A percentile compares a stretch with the other conserved stretches of the same genome.
Conservation (phyloP, 345 rosid genomes). For the Eucalyptus shirleyi region DNA sequence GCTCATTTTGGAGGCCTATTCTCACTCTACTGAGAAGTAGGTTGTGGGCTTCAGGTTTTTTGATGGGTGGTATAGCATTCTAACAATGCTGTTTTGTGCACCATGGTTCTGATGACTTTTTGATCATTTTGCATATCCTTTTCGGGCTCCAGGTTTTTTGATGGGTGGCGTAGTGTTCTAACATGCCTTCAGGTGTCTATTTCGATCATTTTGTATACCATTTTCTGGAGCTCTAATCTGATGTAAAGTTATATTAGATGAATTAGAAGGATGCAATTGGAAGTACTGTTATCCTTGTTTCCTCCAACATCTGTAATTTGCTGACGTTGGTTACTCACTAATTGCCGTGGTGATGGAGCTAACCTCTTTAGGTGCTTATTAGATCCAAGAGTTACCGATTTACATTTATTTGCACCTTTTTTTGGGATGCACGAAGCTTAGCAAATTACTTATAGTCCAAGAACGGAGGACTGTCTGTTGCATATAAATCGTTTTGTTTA, state of each 20-base stretch:
- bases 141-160: not conserved
- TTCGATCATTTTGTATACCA: not conserved
- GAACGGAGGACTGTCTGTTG: no score
- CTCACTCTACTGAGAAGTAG: not conserved
- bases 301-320: not conserved
- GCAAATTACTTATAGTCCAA: no score
- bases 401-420: not conserved
- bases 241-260: not conserved
- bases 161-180: not conserved
- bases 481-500: no score
- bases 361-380: not conserved
- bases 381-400: not conserved
- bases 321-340: not conserved
- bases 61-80: not conserved
- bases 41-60: not conserved
- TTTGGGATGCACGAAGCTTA: not conserved
- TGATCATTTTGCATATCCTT: no score
- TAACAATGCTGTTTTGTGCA: not conserved
- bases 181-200: not conserved
- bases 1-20: not conserved
- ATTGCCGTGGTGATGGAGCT: not conserved
- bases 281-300: no score
- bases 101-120: not conserved
- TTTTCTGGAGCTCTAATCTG: not conserved
- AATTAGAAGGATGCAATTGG: not conserved